phyloP scores from a whole-genome alignment of 2,329 filamentous ascomycete genomes.

The Massarina eburnea region DNA sequence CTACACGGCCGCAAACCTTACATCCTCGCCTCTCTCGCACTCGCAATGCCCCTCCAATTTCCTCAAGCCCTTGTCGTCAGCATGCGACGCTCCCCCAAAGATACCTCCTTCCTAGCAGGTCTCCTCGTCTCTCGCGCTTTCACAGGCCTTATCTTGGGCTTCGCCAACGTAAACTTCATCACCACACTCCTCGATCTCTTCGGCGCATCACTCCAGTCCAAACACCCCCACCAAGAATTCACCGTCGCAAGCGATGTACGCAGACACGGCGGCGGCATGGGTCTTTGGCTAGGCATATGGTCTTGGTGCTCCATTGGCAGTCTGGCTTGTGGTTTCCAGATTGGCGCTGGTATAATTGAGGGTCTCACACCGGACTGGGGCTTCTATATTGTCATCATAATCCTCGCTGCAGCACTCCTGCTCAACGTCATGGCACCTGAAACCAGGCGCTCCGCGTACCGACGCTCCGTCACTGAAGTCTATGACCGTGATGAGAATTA shows the following conservation, averaged over 20 bases:
- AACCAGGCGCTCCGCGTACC: slow-evolving; percentile 68
- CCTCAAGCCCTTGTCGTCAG: slow-evolving; percentile 71
- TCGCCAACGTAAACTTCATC: slow-evolving; percentile 77
- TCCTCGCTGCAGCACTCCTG: slow-evolving; percentile 65
- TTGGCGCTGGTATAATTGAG: slow-evolving; percentile 71
- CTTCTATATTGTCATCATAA: slow-evolving; percentile 71
- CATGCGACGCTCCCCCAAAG: slow-evolving; percentile 57
- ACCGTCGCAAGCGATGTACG: slow-evolving; percentile 69
- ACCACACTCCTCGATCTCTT: slow-evolving; percentile 73
- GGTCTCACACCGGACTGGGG: slow-evolving; percentile 67
- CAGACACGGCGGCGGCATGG: slow-evolving; percentile 75
- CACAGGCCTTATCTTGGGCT: slow-evolving; percentile 70
- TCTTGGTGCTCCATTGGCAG: slow-evolving; percentile 76
- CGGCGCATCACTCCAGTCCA: slow-evolving; percentile 72
- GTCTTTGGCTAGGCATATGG: slow-evolving; percentile 66
- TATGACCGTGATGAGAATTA: slow-evolving; percentile 50
- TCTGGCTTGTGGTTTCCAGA: slow-evolving; percentile 69
- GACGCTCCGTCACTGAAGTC: slow-evolving; percentile 66
- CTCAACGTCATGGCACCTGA: slow-evolving; percentile 74
- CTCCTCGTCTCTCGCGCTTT: slow-evolving; percentile 65
- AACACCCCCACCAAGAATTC: slow-evolving; percentile 71
- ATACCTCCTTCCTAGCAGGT: slow-evolving; percentile 58
- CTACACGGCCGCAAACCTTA: slow-evolving; percentile 79
- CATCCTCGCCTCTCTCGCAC: slow-evolving; percentile 66
- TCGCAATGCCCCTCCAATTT: slow-evolving; percentile 73